Evolutionary conservation across 805 yeast genomes (phyloP), one percentile per base, ranked within the genome.

Genomic region (Komagataella kurtzmanii): DNA sequence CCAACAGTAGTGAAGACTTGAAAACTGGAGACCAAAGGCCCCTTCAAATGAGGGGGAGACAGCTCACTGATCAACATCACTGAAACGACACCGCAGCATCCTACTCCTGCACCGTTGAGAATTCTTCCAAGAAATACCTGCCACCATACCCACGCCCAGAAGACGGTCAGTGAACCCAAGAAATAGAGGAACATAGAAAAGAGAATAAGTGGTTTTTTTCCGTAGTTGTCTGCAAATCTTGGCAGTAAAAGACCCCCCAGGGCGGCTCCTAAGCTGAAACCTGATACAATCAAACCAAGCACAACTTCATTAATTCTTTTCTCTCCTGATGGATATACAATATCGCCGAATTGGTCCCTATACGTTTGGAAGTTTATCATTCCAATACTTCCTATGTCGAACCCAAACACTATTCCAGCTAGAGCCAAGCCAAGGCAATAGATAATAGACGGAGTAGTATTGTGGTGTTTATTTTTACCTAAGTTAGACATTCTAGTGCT

Each of bases 21-120:
- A 30, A 61, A 61, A 7, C 63, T 54, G 17, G 69, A 61, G 18
- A 67, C 61, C 51, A 65, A 54, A 3, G 58, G 55, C 1, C 72
- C 72, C 18, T 69, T 57, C 3, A 60, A 49, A 18, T 57, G 54
- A 0, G 54, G 49, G 1, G 70, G 71, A 1, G 69, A 55, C 24
- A 67, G 54, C 44, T 68, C 72, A 52, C 70, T 63, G 47, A 68
- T 65, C 8, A 65, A 54, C 69, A 68, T 64, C 2, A 70, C 71
- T 47, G 68, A 63, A 6, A 58, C 61, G 4, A 65, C 68, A 46
- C 66, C 59, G 2, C 60, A 53, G 7, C 62, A 53, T 3, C 72
- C 72, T 44, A 61, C 56, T 3, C 61, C 61, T n/a, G 57, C 45
- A 1, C 72, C 72, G 50, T 62, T 61, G 17, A 63, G 50, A 1